Evolutionary conservation across 768 basidiomycete genomes (phyloP), one percentile per base, ranked within the genome.

Genomic region (Lactarius hengduanensis): DNA sequence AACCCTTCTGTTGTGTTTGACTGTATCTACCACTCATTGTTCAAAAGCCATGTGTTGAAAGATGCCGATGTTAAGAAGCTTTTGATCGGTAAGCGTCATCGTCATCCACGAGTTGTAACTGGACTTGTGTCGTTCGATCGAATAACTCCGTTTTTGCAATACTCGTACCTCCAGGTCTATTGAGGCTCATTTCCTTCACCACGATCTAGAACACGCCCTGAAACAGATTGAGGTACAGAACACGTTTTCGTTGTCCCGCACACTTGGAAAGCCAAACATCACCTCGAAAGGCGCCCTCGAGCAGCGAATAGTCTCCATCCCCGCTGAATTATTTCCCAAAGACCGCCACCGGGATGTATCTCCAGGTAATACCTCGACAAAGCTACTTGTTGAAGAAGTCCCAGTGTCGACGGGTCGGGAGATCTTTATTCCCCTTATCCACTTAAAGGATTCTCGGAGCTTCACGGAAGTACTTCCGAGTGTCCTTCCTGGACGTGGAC

Each of bases 211-310:
- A 75, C 81, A 90, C 11, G 85, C 86, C 0, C 74, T 91, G 4
- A 87, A 88, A 71, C 84, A 84, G 10, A 83, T 90, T 56, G 88
- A 91, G 76, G 80, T 81, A 0, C 86, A 89, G 67, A 81, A 83
- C 9, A 72, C 79, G 4, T 72, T 91, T n/a, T 69, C 78, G 0
- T 81, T 92, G 54, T 90, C 91, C 1, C 84, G 90, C 28, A 80
- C 84, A 57, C 85, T 93, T 66, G 82, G 82, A 28, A 88, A 83
- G 0, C 91, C 91, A 6, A 94, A 93, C 75, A 90, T 94, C 61
- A 76, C 82, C 3, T 86, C 86, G 61, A 94, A 93, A 74, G 91
- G 91, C n/a, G 83, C 80, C 71, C 82, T 88, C 2, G 72, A 73
- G 32, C 81, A 85, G 16, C 85, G 90, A 40, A 82, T 81, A 15